Evolutionary conservation across 176 grass and related monocot species (phyloP).

Genomic region (sorghum (Sorghum bicolor)): Sorghum_bicolor_NCBIv3 NC_012875.2:57531501-57532000

Average conservation of each 20-base stretch:
- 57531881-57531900: neutral
- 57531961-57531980: neutral
- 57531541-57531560: neutral
- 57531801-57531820: neutral
- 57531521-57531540: neutral
- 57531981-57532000: neutral
- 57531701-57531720: slow-evolving; percentile 18
- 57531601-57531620: neutral
- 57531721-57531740: slow-evolving; percentile 22
- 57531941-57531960: neutral
- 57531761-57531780: slow-evolving; percentile 2
- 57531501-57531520: neutral
- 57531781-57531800: slow-evolving; percentile 20
- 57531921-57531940: neutral
- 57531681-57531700: neutral
- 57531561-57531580: neutral
- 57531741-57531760: neutral
- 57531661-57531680: slow-evolving; percentile 25
- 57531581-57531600: neutral
- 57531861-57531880: neutral
- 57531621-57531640: neutral
- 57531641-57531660: slow-evolving; percentile 1
- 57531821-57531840: neutral
- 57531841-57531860: neutral
- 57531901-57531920: neutral